Conservation (phyloP, 805 yeast genomes). For the Komagataella phaffii region DNA sequence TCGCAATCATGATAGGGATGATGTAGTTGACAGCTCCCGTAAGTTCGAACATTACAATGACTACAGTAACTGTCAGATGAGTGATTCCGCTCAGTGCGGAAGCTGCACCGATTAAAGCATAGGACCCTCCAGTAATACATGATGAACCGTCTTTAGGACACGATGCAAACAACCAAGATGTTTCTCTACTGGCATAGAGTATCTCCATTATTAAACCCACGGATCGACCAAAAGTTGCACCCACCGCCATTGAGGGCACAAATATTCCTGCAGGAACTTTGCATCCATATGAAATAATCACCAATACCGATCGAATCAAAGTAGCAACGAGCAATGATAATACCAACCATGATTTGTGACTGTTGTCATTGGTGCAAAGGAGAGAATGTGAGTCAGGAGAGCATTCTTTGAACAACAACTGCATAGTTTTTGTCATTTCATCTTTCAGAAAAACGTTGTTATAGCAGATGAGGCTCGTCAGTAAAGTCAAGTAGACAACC, state of each 20-base stretch:
- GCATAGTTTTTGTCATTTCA: conserved; percentile 97
- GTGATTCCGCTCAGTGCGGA: conserved; percentile 93
- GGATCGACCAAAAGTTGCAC: conserved; percentile 88
- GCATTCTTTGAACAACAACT: conserved; percentile 77
- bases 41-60: conserved; percentile 87
- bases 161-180: conserved; percentile 17
- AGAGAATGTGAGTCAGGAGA: conserved; percentile 24
- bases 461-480: conserved; percentile 70
- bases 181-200: conserved; percentile 24
- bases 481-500: conserved; percentile 47
- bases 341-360: conserved; percentile 17
- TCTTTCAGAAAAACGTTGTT: conserved; percentile 68
- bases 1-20: conserved; percentile 93
- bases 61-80: conserved; percentile 83
- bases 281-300: conserved; percentile 80
- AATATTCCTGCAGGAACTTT: conserved; percentile 96
- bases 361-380: conserved; percentile 18
- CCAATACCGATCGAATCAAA: conserved; percentile 50
- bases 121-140: conserved; percentile 87
- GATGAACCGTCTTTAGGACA: conserved; percentile 20
- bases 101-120: conserved; percentile 93
- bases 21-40: conserved; percentile 92
- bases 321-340: conserved; percentile 59
- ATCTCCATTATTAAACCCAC: conserved; percentile 62
- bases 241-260: conserved; percentile 94